Conservation (phyloP, 2,329 filamentous ascomycete genomes). For the Fusarium sp. region DNA sequence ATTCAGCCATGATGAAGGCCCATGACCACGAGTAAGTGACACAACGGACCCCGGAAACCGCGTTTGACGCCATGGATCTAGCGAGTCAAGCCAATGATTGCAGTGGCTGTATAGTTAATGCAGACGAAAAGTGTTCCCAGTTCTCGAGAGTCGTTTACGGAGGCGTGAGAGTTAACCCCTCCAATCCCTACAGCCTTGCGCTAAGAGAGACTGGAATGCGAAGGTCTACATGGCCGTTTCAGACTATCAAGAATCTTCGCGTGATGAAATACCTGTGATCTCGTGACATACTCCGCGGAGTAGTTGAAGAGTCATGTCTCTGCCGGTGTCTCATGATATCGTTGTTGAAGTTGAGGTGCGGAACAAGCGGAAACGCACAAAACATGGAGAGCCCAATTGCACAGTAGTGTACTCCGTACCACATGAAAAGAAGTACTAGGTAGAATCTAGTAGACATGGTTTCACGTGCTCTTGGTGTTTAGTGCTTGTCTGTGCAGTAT, state of each 20-base stretch:
- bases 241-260: constrained; percentile 10
- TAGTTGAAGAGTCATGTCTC: constrained; percentile 28
- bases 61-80: constrained; percentile 16
- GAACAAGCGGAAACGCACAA: constrained; percentile 13
- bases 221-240: constrained; percentile 24
- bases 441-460: not conserved
- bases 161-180: constrained; percentile 10
- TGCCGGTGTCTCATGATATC: constrained; percentile 27
- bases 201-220: constrained; percentile 15
- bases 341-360: constrained; percentile 11
- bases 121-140: not conserved
- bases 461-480: constrained; percentile 10
- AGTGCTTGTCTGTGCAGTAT: constrained; percentile 13
- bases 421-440: too few relatives aligned
- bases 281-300: constrained; percentile 25
- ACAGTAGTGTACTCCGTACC: too few relatives aligned
- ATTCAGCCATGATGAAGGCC: not conserved
- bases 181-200: constrained; percentile 7
- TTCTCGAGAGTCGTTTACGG: constrained; percentile 5
- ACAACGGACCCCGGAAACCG: constrained; percentile 1
- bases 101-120: constrained; percentile 21
- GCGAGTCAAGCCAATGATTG: constrained; percentile 3
- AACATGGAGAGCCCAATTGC: too few relatives aligned
- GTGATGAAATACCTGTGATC: constrained; percentile 27
- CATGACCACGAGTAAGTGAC: not conserved